Conservation (phyloP, 2,329 filamentous ascomycete genomes). For the Trichoderma sp. region DNA sequence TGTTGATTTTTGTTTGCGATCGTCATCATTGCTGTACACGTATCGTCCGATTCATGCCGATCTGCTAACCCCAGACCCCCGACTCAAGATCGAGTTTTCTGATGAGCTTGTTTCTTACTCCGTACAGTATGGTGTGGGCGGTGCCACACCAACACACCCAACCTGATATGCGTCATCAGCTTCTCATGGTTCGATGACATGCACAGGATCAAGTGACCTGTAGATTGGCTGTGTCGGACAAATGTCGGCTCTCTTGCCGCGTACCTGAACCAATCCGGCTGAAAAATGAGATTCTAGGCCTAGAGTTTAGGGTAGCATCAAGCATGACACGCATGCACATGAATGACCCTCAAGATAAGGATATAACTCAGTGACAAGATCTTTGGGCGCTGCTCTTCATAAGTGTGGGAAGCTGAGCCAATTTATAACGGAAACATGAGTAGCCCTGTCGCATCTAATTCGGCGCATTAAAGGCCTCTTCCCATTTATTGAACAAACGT, state of each 20-base stretch:
- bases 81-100: not conserved
- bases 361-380: not conserved
- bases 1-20: not conserved
- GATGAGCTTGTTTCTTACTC: not conserved
- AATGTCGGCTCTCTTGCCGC: not conserved
- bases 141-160: not conserved
- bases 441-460: too few relatives aligned
- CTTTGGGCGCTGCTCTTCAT: too few relatives aligned
- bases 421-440: too few relatives aligned
- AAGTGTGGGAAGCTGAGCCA: too few relatives aligned
- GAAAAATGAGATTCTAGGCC: not conserved
- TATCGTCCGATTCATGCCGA: not conserved
- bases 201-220: not conserved
- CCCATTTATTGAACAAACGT: too few relatives aligned
- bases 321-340: not conserved
- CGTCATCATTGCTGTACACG: not conserved
- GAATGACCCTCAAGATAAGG: not conserved
- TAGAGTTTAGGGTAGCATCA: not conserved
- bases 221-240: not conserved
- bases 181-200: not conserved
- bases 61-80: not conserved
- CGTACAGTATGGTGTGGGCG: not conserved
- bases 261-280: not conserved
- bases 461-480: not conserved
- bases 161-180: not conserved